Evolutionary conservation across 2,329 filamentous ascomycete species (phyloP).

Genomic region (Verticillium klebahnii): DNA sequence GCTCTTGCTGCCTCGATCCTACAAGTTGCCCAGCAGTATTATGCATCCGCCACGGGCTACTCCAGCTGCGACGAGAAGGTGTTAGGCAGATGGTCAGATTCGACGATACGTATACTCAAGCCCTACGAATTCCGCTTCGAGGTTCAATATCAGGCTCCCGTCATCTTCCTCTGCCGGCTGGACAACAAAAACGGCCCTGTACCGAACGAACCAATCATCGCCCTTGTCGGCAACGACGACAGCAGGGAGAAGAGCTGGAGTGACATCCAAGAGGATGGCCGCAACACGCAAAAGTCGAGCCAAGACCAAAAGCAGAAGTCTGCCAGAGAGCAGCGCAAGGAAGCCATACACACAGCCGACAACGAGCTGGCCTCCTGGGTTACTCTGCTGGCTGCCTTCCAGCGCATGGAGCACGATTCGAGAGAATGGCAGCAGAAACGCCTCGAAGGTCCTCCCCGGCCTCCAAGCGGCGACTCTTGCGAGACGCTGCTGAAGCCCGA

Average conservation of each 20-base stretch:
- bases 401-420: constrained; percentile 45
- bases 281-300: background rate
- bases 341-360: constrained; percentile 45
- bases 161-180: constrained; percentile 44
- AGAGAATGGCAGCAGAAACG: constrained; percentile 37
- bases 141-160: constrained; percentile 43
- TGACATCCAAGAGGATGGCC: constrained; percentile 21
- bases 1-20: constrained; percentile 39
- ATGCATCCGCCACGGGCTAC: constrained; percentile 44
- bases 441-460: background rate
- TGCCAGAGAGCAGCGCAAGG: constrained; percentile 19
- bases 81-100: constrained; percentile 40
- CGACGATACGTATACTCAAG: constrained; percentile 34
- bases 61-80: constrained; percentile 41
- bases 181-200: constrained; percentile 34
- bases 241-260: constrained; percentile 31
- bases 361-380: constrained; percentile 54
- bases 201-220: constrained; percentile 21
- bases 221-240: constrained; percentile 30
- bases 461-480: background rate
- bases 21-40: constrained; percentile 47
- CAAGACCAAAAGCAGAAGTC: background rate
- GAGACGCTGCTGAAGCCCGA: background rate
- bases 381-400: constrained; percentile 42
- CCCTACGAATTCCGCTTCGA: constrained; percentile 43